Base-by-base conservation (phyloP, 1,139 yeast species). In the Suzukiozyma palmioleophila region DNA sequence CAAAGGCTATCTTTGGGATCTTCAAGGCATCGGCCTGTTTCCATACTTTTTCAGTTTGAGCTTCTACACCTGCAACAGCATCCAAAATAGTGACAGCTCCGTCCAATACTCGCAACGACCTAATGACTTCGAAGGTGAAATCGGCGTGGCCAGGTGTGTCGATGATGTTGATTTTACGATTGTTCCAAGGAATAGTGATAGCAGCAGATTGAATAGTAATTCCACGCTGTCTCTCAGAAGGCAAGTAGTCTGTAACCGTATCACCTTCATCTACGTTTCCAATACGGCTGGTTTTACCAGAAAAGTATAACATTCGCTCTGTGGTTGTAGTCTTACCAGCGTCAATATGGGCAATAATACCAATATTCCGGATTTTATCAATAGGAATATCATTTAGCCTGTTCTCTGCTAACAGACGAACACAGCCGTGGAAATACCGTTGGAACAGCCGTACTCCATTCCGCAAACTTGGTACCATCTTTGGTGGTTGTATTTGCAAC, bases 101-200 rank as follows among this genome's bases (percentile, higher is more conserved):
- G 61, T 92, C 98, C 13, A 92, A 66, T 1, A 92, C 97, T 45
- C 96, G 73, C 43, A 92, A 73, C 0, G 97, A 83, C 42, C 97
- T 67, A 2, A 81, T 86, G 6, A 94, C 98, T 59, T 92, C 99
- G 58, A 90, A 92, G 0, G 95, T 86, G 57, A 92, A 92, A 59
- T 92, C 99, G 0, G 97, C 97, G 61, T 92, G 99, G 0, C 99
- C 99, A 1, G 99, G 99, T 0, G 99, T 90, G 57, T 92, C 99
- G 18, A 92, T 88, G 39, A 92, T 71, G 56, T 92, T 92, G 52
- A 94, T 81, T 48, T 79, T 79, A 52, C 80, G 77, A 13, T 65
- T 62, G 44, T 81, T 81, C 97, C 98, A 92, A 28, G 88, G 84
- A 43, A 94, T 77, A 0, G 97, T 80, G 34, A 90, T 89, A 0